Conservation (phyloP, 805 yeast species). For the Spathaspora passalidarum region DNA sequence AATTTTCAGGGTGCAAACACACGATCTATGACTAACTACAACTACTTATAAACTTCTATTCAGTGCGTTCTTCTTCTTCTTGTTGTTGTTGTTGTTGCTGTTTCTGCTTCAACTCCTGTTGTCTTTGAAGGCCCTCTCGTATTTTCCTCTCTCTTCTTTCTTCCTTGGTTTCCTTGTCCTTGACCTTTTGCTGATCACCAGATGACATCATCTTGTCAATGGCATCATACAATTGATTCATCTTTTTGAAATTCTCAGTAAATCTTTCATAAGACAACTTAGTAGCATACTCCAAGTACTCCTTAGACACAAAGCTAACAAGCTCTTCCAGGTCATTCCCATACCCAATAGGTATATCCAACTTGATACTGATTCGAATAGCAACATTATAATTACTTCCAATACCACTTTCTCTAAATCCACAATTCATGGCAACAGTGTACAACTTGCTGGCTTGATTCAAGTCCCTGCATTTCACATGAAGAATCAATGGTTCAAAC, state of each 20-base stretch:
- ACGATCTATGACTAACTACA: too few species aligned
- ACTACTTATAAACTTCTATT: too few species aligned
- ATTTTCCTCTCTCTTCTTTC: conserved; percentile 53
- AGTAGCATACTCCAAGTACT: conserved; percentile 52
- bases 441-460: conserved; percentile 59
- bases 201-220: conserved; percentile 30
- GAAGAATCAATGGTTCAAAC: conserved; percentile 82
- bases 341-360: conserved; percentile 77
- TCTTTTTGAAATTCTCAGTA: conserved; percentile 58
- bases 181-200: conserved; percentile 2
- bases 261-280: conserved; percentile 60
- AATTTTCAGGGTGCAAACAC: too few species aligned
- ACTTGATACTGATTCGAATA: conserved; percentile 65
- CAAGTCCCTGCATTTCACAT: conserved; percentile 70
- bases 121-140: conserved; percentile 46
- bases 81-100: neutral
- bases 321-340: conserved; percentile 28
- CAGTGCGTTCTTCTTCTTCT: too few species aligned
- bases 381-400: conserved; percentile 79
- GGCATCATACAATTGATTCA: conserved; percentile 45
- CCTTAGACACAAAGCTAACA: conserved; percentile 45
- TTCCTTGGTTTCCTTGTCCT: conserved; percentile 53
- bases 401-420: conserved; percentile 84
- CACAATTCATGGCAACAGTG: conserved; percentile 75
- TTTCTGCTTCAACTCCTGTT: conserved; percentile 16